Evolutionary conservation across 2,329 filamentous ascomycete species (phyloP).

Genomic region (Teratosphaeriaceae sp.): DNA sequence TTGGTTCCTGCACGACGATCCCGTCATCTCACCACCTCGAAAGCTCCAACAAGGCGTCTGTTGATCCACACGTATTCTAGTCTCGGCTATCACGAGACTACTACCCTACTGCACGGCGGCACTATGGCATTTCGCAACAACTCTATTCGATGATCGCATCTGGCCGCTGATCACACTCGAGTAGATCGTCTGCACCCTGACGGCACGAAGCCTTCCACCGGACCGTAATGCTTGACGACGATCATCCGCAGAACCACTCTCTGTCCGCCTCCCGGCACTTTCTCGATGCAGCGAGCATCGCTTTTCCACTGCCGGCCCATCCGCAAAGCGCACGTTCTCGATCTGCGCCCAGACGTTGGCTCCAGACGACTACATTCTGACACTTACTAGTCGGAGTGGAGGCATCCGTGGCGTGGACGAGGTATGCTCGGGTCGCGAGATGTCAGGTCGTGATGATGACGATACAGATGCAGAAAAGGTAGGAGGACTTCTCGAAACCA

Average conservation of each 20-base stretch:
- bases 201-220: no score
- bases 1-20: background rate
- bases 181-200: background rate
- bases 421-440: no score
- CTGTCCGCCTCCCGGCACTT: background rate
- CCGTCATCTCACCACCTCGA: background rate
- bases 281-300: background rate
- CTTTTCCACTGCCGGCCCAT: background rate
- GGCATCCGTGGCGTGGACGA: no score
- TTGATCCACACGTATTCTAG: background rate
- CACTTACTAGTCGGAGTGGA: no score
- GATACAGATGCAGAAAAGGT: no score
- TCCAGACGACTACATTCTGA: background rate
- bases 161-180: no score
- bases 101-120: no score
- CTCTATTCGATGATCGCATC: no score
- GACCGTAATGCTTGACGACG: background rate
- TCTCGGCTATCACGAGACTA: background rate
- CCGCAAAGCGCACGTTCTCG: background rate
- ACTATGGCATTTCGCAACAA: no score
- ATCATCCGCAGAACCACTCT: background rate
- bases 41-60: background rate
- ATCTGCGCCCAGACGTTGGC: background rate
- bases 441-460: no score
- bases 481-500: no score